Evolutionary conservation across 768 basidiomycete species (phyloP), one percentile per base, ranked within the genome.

Genomic region (Kwoniella newhampshirensis): DNA sequence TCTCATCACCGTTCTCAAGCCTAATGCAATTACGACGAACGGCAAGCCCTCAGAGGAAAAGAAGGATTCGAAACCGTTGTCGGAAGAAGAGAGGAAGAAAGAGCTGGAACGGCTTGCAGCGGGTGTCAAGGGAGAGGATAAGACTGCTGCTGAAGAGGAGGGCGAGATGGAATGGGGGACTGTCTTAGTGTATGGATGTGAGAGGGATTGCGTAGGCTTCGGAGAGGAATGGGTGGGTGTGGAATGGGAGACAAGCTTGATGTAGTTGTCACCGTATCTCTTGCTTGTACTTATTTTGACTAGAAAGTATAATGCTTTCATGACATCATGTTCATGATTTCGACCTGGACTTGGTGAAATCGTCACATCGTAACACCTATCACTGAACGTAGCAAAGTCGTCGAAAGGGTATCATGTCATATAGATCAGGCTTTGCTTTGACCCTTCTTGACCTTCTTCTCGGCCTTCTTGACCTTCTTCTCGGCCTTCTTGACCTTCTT

Each of bases 91-190:
- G 73, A 79, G 88, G 66, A 81, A 83, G 61, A 82, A 82, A 63
- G 82, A 82, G 44, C 79, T 91, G 8, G 81, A 85, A 67, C 75
- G 78, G 36, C 28, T 74, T 17, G 83, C 84, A 66, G 80, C 79
- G 12, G 77, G 66, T 28, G 78, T 77, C 28, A 39, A 48, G 20
- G 55, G 43, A 15, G 54, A 57, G n/a, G 41, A n/a, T 3, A 51
- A 48, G 3, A 57, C 20, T 20, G 51, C 3, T 4, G 64, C 55
- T n/a, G 78, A 77, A 9, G 67, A 64, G 48, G 82, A 79, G 13
- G 77, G 79, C 39, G 87, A 86, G 0, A 92, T 98, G 89, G 91
- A 93, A 57, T 98, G 92, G 91, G 94, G 94, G 0, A 93, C 88
- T 1, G 85, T 87, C 54, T 80, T 94, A 79, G 81, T 98, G 9